A percentile compares a stretch with the other conserved stretches of the same genome.
These are phyloP conservation scores for Umbelopsis ramanniana DNA, from an alignment of 192 early-diverging fungal species.

Conservation along the genomic window DNA sequence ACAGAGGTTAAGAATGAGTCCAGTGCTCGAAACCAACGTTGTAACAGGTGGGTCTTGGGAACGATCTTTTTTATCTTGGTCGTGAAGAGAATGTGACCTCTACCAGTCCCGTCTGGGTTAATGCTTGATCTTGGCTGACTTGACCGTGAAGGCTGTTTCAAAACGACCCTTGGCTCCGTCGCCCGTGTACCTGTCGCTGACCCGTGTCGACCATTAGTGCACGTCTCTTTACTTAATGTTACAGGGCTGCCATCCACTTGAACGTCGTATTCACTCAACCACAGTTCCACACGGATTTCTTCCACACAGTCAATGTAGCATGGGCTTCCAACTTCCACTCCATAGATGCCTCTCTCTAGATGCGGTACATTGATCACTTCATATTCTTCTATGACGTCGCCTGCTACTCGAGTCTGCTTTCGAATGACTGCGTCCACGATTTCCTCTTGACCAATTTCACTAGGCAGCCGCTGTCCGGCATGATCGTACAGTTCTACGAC, in stretches of 20 bases:
- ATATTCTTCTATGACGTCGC: slow-evolving; percentile 3
- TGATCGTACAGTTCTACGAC: slow-evolving; percentile 3
- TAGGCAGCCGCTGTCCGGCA: neutral
- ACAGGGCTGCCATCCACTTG: slow-evolving; percentile 12
- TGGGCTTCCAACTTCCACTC: slow-evolving; percentile 5
- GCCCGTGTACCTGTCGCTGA: slow-evolving; percentile 16
- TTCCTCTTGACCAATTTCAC: slow-evolving; percentile 8
- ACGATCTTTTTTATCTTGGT: neutral
- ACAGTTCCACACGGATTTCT: slow-evolving; percentile 10
- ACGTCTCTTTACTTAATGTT: slow-evolving; percentile 5
- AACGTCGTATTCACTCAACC: slow-evolving; percentile 14
- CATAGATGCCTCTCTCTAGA: slow-evolving; percentile 4
- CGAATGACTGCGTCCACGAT: slow-evolving; percentile 5
- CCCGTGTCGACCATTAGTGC: slow-evolving; percentile 3
- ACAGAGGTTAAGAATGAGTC: neutral
- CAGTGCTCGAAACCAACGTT: neutral
- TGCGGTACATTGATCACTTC: slow-evolving; percentile 18
- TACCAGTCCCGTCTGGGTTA: slow-evolving; percentile 15
- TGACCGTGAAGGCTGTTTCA: neutral
- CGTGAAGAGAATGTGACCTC: neutral
- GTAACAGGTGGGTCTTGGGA: neutral
- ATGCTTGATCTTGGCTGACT: slow-evolving; percentile 8
- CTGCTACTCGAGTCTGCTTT: neutral
- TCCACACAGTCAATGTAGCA: slow-evolving; percentile 6
- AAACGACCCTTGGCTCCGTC: slow-evolving; percentile 14